Base-by-base conservation (phyloP, 2,329 filamentous ascomycete species). In the Colletotrichum sp. region DNA sequence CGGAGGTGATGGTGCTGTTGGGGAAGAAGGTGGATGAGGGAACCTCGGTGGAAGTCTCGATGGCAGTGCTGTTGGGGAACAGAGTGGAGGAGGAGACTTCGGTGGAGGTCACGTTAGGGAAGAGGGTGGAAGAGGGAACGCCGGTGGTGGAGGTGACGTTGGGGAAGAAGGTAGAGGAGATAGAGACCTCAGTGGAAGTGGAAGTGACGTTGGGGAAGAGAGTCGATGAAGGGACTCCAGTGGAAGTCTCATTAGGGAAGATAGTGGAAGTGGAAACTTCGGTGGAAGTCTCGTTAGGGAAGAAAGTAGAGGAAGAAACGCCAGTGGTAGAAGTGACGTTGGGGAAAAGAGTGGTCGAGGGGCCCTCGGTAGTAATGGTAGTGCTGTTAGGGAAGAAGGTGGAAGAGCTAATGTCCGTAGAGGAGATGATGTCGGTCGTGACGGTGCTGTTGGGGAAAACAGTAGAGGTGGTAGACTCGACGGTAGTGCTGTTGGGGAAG, bases 11-110 rank as follows among this genome's bases (percentile, higher is more conserved):
- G 21, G 71, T 73, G 24, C 24, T 52, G 55, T 72, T 72, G 8
- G 71, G 71, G 71, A 69, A 68, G n/a, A 69, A n/a, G 32, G 69
- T 63, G 12, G 70, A 72, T 1, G 68, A 63, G 68, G 55, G 34
- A 5, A 28, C 62, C 8, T 16, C 28, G 30, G 60, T 55, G 3
- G 69, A 65, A 6, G 60, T 26, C 39, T 55, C 69, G 24, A 60
- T 26, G 52, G 52, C 57, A 30, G 71, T 70, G 9, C 28, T 49
- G 59, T 72, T 72, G 3, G 69, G 69, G 62, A 72, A 72, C 7
- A 32, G 15, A 5, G 34, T 59, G 2, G 71, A 49, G 2, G 71
- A 60, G 2, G 59, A n/a, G 21, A 36, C 60, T 2, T 36, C 21
- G 10, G 71, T 73, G 9, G 18, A 7, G 9, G 71, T 69, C 7